These are phyloP conservation scores for Macrophomina phaseolina DNA, from an alignment of 2,329 filamentous ascomycete genomes.

Conservation along the genomic window DNA sequence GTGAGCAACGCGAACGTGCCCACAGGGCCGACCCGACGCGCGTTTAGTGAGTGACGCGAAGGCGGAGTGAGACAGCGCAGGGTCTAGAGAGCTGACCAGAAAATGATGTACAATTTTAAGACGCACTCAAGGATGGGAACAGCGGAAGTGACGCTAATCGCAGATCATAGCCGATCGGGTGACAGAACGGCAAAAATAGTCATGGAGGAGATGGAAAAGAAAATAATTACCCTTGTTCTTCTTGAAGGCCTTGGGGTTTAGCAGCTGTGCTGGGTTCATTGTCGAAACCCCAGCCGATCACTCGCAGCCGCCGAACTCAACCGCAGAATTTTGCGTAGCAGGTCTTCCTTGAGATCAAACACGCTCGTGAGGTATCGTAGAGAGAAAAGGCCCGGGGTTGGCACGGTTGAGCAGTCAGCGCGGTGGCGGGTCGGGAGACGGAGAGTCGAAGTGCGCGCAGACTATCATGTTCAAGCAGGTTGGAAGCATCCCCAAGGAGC, in stretches of 20 bases:
- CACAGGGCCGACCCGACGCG: too few relatives aligned
- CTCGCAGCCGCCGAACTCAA: neutral
- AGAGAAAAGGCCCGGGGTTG: neutral
- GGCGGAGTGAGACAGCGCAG: neutral
- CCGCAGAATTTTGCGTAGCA: neutral
- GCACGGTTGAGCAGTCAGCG: slow-evolving; percentile 1
- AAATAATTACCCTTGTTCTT: slow-evolving; percentile 37
- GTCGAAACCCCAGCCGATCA: neutral
- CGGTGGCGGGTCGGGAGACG: slow-evolving; percentile 14
- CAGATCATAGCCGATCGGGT: neutral
- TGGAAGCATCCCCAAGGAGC: neutral
- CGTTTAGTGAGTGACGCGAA: neutral
- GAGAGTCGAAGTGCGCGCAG: neutral
- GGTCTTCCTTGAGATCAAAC: neutral
- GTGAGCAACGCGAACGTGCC: neutral
- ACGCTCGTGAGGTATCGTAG: too few relatives aligned
- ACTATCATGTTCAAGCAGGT: slow-evolving; percentile 10
- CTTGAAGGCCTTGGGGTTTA: slow-evolving; percentile 46
- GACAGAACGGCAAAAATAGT: neutral
- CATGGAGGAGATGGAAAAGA: neutral
- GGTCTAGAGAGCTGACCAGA: neutral
- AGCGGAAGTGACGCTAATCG: neutral
- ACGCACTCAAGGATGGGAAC: neutral
- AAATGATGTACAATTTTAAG: slow-evolving; percentile 1
- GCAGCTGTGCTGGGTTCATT: slow-evolving; percentile 44